Evolutionary conservation across 148 eudicot genomes (phyloP).

Genomic region (Heliamphora exappendiculata): DNA sequence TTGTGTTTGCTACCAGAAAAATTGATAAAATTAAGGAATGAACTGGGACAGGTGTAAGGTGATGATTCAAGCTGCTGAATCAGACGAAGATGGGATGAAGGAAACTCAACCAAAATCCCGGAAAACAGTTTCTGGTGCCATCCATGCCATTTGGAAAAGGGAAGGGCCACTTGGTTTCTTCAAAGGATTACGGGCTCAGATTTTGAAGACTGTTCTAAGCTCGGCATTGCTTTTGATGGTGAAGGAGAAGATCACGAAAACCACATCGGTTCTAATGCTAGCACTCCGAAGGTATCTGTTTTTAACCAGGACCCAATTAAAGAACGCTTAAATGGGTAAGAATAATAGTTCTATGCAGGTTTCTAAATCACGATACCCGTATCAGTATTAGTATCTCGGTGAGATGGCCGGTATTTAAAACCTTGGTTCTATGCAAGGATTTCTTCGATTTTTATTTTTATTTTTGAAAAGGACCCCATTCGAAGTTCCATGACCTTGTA

Average conservation of each 20-base stretch:
- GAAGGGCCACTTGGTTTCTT: conserved; percentile 79
- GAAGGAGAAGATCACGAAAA: conserved; percentile 86
- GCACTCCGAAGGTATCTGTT: conserved; percentile 54
- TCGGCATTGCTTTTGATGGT: conserved; percentile 92
- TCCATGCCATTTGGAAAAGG: conserved; percentile 56
- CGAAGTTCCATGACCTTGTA: not conserved
- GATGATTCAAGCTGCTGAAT: conserved; percentile 77
- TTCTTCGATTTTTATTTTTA: too few species aligned
- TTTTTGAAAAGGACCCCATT: conserved; percentile 2
- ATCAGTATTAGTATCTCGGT: too few species aligned
- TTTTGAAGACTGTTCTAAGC: conserved; percentile 85
- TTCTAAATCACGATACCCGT: too few species aligned
- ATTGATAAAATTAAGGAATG: not conserved
- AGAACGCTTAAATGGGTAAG: conserved; percentile 34
- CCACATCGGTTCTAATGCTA: conserved; percentile 74
- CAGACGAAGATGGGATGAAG: conserved; percentile 32
- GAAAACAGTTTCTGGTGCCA: conserved; percentile 51
- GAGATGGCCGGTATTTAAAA: too few species aligned
- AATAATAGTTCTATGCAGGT: not conserved
- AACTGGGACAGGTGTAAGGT: conserved; percentile 65
- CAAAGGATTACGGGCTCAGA: conserved; percentile 85
- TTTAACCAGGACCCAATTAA: conserved; percentile 33
- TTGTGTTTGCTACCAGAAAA: not conserved
- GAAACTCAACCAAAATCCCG: conserved; percentile 29
- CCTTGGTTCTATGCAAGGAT: not conserved